Percentiles rank a stretch among this genome's conserved stretches.
Evolutionary conservation across 2,329 filamentous ascomycete genomes (phyloP).

Genomic region (Grosmannia penicillata): DNA sequence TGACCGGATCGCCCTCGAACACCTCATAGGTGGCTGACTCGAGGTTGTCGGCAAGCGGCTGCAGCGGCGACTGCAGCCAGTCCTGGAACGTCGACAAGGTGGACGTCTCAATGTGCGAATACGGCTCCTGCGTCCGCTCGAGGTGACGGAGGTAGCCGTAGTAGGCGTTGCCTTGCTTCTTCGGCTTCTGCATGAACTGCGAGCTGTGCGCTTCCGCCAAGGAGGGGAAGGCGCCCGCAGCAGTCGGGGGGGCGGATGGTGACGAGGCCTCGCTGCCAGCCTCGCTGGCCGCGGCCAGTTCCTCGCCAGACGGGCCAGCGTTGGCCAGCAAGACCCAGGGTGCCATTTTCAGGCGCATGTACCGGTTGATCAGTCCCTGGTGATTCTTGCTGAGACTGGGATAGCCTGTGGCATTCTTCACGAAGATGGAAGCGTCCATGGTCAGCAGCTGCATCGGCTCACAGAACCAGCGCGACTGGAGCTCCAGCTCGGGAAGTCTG

Average conservation of each 20-base stretch:
- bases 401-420: constrained; percentile 43
- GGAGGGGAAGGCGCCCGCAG: constrained; percentile 43
- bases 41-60: constrained; percentile 88
- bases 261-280: constrained; percentile 18
- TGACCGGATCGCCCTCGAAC: constrained; percentile 95
- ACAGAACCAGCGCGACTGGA: constrained; percentile 54
- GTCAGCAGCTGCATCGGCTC: constrained; percentile 52
- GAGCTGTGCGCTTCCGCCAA: constrained; percentile 48
- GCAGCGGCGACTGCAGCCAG: constrained; percentile 86
- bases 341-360: constrained; percentile 48
- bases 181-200: constrained; percentile 25
- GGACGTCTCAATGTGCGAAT: constrained; percentile 32
- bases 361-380: constrained; percentile 44
- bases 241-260: constrained; percentile 10
- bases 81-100: constrained; percentile 59
- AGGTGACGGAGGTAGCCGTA: constrained; percentile 73
- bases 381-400: constrained; percentile 47
- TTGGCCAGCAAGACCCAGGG: constrained; percentile 52
- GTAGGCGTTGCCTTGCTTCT: constrained; percentile 26
- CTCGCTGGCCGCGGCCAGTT: constrained; percentile 10
- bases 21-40: constrained; percentile 97
- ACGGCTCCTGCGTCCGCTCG: constrained; percentile 62
- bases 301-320: constrained; percentile 31
- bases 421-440: constrained; percentile 37
- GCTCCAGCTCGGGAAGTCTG: constrained; percentile 40